Conservation (phyloP, 768 basidiomycete species). For the Tricholoma furcatifolium region DNA sequence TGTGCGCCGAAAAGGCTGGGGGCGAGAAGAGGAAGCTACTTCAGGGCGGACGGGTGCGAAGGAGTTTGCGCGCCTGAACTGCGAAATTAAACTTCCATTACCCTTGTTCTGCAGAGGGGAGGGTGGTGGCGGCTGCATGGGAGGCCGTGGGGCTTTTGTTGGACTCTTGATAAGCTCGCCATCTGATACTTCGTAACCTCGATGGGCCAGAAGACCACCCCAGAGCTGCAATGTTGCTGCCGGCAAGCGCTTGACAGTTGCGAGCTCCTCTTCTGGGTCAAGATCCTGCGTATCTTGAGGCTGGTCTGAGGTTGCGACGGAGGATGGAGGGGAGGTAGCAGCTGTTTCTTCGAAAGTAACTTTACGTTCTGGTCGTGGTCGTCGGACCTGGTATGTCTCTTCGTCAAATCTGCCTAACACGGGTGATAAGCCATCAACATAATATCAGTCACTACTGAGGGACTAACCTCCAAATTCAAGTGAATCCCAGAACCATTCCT, state of each 20-base stretch:
- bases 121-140: conserved; percentile 17
- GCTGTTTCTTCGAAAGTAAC: conserved; percentile 22
- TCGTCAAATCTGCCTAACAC: conserved; percentile 62
- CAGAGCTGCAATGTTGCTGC: conserved; percentile 66
- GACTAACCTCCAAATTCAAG: conserved; percentile 65
- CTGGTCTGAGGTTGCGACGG: conserved; percentile 17
- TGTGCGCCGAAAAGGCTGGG: conserved; percentile 48
- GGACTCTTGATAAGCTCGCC: conserved; percentile 65
- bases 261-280: conserved; percentile 57
- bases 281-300: conserved; percentile 19
- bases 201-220: conserved; percentile 62
- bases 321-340: conserved; percentile 21
- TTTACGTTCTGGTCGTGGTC: conserved; percentile 61
- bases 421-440: neutral
- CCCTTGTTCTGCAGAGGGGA: conserved; percentile 15
- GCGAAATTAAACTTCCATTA: conserved; percentile 48
- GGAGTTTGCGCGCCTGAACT: conserved; percentile 63
- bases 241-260: conserved; percentile 56
- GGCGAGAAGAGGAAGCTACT: conserved; percentile 21
- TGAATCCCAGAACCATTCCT: conserved; percentile 97
- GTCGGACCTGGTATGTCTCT: conserved; percentile 52
- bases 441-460: neutral
- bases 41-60: conserved; percentile 45
- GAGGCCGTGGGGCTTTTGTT: conserved; percentile 34
- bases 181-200: conserved; percentile 62